Evolutionary conservation across 371 early-diverging fungal species (phyloP).

Genomic region (Mortierella sp.): DNA sequence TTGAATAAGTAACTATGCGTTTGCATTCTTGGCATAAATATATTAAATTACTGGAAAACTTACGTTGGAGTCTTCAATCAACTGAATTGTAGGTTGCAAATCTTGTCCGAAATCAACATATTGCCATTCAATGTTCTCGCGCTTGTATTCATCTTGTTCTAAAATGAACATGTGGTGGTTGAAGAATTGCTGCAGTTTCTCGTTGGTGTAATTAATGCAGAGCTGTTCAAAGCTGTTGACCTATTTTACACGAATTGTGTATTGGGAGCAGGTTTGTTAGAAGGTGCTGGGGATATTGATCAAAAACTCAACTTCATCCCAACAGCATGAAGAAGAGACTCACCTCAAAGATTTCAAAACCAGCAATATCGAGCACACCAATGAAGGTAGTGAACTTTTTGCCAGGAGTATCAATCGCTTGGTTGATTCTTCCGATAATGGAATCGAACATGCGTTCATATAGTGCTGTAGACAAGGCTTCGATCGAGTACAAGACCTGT

Average conservation of each 20-base stretch:
- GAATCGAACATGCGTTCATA: conserved; percentile 98
- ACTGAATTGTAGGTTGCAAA: conserved; percentile 98
- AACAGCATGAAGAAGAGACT: conserved; percentile 1
- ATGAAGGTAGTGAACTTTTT: conserved; percentile 87
- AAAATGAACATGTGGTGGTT: conserved; percentile 99
- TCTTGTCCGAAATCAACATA: conserved; percentile 99
- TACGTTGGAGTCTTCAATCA: conserved; percentile 96
- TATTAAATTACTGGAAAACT: conserved; percentile 11
- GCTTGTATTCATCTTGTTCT: conserved; percentile 99
- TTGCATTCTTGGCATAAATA: background rate
- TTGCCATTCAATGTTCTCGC: conserved; percentile 99
- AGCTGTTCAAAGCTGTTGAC: conserved; percentile 99
- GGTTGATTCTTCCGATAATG: conserved; percentile 93
- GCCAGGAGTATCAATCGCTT: conserved; percentile 80
- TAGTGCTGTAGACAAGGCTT: conserved; percentile 94
- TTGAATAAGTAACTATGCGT: background rate
- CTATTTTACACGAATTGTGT: conserved; percentile 45
- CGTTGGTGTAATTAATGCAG: conserved; percentile 99
- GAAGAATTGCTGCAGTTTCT: conserved; percentile 99
- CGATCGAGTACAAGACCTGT: conserved; percentile 93
- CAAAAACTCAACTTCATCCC: background rate
- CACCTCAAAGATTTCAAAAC: conserved; percentile 99
- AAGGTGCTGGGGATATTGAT: too few species aligned
- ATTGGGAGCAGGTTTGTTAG: background rate
- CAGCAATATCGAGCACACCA: conserved; percentile 99